Percentiles rank a stretch among this genome's conserved stretches.
phyloP scores from a whole-genome alignment of 2,329 filamentous ascomycete species.

The Fusarium metavorans region DNA sequence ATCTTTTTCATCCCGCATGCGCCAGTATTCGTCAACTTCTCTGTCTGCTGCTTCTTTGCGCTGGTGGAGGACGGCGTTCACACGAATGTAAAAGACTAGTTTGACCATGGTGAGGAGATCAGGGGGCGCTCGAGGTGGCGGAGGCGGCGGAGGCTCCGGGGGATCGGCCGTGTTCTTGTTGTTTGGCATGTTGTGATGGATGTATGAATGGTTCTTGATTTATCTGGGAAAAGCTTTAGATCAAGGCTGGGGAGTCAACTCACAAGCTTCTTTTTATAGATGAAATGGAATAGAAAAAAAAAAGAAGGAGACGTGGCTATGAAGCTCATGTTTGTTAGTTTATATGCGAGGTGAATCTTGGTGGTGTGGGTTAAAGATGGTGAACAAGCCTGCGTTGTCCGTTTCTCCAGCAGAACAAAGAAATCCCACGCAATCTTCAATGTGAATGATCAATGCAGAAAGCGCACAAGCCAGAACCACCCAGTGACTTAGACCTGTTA shows the following conservation, averaged over 20 bases:
- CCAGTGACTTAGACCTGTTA: background rate
- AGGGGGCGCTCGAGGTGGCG: conserved; percentile 15
- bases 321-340: background rate
- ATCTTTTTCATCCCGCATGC: background rate
- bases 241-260: background rate
- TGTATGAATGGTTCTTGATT: background rate
- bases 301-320: background rate
- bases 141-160: background rate
- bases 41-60: background rate
- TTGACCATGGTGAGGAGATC: conserved; percentile 25
- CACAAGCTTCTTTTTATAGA: background rate
- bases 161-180: background rate
- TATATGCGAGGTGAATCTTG: conserved; percentile 7
- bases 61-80: background rate
- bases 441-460: background rate
- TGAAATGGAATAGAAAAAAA: background rate
- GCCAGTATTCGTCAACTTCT: conserved; percentile 1
- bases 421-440: background rate
- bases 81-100: conserved; percentile 12
- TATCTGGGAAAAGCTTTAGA: background rate
- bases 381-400: conserved; percentile 4
- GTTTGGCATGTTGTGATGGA: background rate
- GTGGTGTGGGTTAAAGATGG: background rate
- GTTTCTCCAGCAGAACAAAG: conserved; percentile 8
- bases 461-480: background rate